These are phyloP conservation scores for Fusarium neocosmosporiellum DNA, from an alignment of 2,329 filamentous ascomycete genomes.

Conservation along the genomic window DNA sequence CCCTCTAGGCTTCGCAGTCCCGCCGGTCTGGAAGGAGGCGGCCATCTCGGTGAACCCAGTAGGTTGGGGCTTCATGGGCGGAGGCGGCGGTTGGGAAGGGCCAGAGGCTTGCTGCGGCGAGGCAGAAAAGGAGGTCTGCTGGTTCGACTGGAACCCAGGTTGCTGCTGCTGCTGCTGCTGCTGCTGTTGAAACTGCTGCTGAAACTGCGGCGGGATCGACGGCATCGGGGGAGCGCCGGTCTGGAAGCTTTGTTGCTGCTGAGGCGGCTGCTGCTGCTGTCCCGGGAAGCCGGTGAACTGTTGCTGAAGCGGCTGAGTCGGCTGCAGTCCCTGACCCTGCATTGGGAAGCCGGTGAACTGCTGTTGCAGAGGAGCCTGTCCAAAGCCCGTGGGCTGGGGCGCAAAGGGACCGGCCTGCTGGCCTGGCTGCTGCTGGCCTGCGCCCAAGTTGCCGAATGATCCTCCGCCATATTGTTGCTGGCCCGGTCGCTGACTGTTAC, in stretches of 20 bases:
- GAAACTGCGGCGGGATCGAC: slow-evolving; percentile 69
- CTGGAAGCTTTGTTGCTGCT: slow-evolving; percentile 69
- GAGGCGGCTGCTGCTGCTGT: slow-evolving; percentile 61
- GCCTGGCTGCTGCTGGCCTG: slow-evolving; percentile 56
- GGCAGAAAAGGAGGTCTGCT: slow-evolving; percentile 58
- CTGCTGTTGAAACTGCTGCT: slow-evolving; percentile 67
- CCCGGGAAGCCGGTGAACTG: slow-evolving; percentile 75
- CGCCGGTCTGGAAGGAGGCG: slow-evolving; percentile 70
- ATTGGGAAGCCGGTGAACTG: slow-evolving; percentile 71
- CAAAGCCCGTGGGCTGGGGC: slow-evolving; percentile 71
- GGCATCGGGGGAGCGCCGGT: slow-evolving; percentile 70
- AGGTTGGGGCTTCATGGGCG: slow-evolving; percentile 73
- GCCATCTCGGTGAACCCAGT: slow-evolving; percentile 76
- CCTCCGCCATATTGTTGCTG: slow-evolving; percentile 60
- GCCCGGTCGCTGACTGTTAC: slow-evolving; percentile 77
- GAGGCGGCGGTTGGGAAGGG: slow-evolving; percentile 62
- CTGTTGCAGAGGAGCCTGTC: slow-evolving; percentile 62
- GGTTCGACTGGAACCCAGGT: slow-evolving; percentile 54
- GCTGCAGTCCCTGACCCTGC: slow-evolving; percentile 64
- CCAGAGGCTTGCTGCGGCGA: slow-evolving; percentile 63
- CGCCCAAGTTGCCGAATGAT: slow-evolving; percentile 58
- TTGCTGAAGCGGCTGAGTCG: slow-evolving; percentile 70
- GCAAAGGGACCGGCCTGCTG: slow-evolving; percentile 67
- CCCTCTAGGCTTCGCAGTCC: slow-evolving; percentile 57
- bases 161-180: slow-evolving; percentile 64